Evolutionary conservation across 768 basidiomycete species (phyloP), one percentile per base, ranked within the genome.

Genomic region (Leucosporidium scottii): DNA sequence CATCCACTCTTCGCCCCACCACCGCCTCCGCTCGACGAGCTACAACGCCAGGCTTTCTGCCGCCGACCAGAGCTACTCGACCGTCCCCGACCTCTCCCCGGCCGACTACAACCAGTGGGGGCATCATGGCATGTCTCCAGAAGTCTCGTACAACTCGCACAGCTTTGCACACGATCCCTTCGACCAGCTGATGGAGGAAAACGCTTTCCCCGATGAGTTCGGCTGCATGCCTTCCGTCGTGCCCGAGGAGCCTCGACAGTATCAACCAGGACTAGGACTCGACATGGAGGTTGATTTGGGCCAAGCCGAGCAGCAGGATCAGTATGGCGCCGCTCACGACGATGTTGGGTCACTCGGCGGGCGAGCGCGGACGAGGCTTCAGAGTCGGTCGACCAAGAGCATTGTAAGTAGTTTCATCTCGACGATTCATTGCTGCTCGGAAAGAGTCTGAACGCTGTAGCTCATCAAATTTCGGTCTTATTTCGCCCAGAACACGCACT

Each of bases 221-320:
- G 39, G 25, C 25, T 21, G 39, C 39, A 44, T 44, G 39, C 39
- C 39, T 17, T 15, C 36, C 28, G 12, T 27, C 25, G 23, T 15
- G 18, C 18, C 39, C 13, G 9, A 54, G 8, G 34, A n/a, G 34
- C 27, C 39, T 8, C 39, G 21, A 18, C 13, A 21, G 23, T 49
- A 18, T n/a, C 58, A 51, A 50, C 61, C 30, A 4, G 66, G 63
- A 2, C 51, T 65, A 44, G 66, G 63, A 36, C 64, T 71, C 56
- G 66, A 71, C 39, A 25, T 65, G 60, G 21, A 21, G 48, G 36
- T 71, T 55, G 36, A 39, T 9, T 62, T 67, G 64, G 64, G 65
- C 21, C 51, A 57, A 28, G 62, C 13, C 10, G 53, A 47, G 12
- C 47, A 47, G 12, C 47, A 50, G 44, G 61, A 28, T 49, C 20